Conservation (phyloP, 495 filamentous ascomycete genomes). For the Choiromyces venosus region DNA sequence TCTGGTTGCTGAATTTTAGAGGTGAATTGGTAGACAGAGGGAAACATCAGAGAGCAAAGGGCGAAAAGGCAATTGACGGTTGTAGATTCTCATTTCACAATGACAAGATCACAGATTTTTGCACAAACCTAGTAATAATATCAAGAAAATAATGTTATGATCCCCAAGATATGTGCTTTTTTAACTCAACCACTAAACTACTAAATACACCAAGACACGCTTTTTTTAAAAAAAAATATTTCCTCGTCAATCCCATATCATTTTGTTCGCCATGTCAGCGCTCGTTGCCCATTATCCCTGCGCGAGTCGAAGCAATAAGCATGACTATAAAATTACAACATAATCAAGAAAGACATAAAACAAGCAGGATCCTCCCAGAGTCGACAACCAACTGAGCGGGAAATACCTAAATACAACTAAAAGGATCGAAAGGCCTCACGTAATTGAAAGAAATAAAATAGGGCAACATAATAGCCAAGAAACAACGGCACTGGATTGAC, state of each 20-base stretch:
- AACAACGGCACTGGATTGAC: neutral
- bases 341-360: neutral
- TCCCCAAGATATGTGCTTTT: neutral
- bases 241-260: neutral
- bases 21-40: too few relatives aligned
- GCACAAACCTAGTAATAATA: too few relatives aligned
- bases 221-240: neutral
- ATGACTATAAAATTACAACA: neutral
- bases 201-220: neutral
- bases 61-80: too few relatives aligned
- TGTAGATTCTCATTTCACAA: too few relatives aligned
- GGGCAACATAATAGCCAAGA: neutral
- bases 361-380: neutral
- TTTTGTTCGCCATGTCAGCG: neutral
- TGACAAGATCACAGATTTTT: too few relatives aligned
- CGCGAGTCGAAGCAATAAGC: neutral
- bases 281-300: neutral
- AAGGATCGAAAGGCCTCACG: neutral
- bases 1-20: too few relatives aligned
- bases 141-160: too few relatives aligned
- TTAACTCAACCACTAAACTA: neutral
- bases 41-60: too few relatives aligned
- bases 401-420: neutral
- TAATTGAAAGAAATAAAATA: neutral
- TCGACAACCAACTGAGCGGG: neutral